Evolutionary conservation across 2,329 filamentous ascomycete genomes (phyloP).

Genomic region (Fusarium ramigenum): DNA sequence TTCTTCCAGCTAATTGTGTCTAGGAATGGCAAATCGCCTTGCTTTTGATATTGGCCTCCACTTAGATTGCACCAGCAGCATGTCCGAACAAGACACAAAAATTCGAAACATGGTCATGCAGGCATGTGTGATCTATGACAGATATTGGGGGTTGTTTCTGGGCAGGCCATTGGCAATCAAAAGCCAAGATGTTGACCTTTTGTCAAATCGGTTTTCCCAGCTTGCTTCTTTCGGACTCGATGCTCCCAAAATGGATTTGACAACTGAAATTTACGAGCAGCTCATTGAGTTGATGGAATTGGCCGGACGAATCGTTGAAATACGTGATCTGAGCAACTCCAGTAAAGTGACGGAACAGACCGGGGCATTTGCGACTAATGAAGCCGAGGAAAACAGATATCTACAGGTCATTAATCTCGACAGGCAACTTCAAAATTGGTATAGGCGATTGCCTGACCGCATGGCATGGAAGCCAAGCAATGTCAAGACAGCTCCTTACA

Average conservation of each 20-base stretch:
- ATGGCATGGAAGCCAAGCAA: slow-evolving; percentile 60
- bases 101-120: slow-evolving; percentile 62
- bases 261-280: slow-evolving; percentile 57
- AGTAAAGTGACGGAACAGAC: slow-evolving; percentile 46
- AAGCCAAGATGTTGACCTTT: slow-evolving; percentile 58
- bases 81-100: slow-evolving; percentile 57
- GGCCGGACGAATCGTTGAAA: slow-evolving; percentile 61
- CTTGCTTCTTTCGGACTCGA: slow-evolving; percentile 49
- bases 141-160: slow-evolving; percentile 65
- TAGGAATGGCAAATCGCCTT: slow-evolving; percentile 56
- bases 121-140: slow-evolving; percentile 63
- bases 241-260: slow-evolving; percentile 23
- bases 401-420: slow-evolving; percentile 61
- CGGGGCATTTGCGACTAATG: slow-evolving; percentile 44
- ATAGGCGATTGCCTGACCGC: slow-evolving; percentile 59
- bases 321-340: slow-evolving; percentile 48
- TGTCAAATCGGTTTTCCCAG: slow-evolving; percentile 56
- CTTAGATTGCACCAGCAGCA: slow-evolving; percentile 53
- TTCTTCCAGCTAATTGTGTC: not conserved
- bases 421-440: slow-evolving; percentile 64
- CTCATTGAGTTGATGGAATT: slow-evolving; percentile 66
- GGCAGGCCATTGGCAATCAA: slow-evolving; percentile 64
- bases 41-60: slow-evolving; percentile 61
- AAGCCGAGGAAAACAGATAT: slow-evolving; percentile 57
- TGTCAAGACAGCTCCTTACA: slow-evolving; percentile 59